Conservation (phyloP, 176 grass and related monocot genomes). For the Cenchrus purpureus region DNA sequence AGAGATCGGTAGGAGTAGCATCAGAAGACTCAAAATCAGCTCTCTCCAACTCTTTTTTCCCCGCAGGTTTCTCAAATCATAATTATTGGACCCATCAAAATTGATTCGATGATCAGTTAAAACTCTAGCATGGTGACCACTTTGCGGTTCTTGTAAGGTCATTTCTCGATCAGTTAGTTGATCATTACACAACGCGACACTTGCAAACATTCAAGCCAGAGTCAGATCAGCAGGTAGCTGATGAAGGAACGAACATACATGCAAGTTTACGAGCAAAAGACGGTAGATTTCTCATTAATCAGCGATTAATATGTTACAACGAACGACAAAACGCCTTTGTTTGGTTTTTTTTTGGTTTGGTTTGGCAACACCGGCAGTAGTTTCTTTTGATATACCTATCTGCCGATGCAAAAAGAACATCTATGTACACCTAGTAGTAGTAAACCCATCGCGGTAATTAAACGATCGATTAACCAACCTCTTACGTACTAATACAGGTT, state of each 20-base stretch:
- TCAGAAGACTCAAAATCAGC: too few relatives aligned
- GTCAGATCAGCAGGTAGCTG: neutral
- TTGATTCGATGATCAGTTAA: neutral
- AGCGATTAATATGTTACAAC: slow-evolving; percentile 40
- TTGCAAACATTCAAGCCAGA: neutral
- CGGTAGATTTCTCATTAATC: slow-evolving; percentile 35
- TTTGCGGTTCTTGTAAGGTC: neutral
- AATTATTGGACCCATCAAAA: too few relatives aligned
- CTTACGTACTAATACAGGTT: slow-evolving; percentile 37
- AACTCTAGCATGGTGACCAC: too few relatives aligned
- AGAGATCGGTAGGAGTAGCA: neutral
- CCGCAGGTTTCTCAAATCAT: neutral
- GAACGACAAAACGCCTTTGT: neutral
- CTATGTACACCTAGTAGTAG: slow-evolving; percentile 66
- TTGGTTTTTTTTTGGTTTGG: neutral
- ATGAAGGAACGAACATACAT: neutral
- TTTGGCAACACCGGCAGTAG: slow-evolving; percentile 38
- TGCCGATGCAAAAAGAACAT: slow-evolving; percentile 52
- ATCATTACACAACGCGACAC: neutral
- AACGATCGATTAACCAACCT: slow-evolving; percentile 50
- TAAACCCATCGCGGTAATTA: slow-evolving; percentile 41
- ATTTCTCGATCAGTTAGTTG: neutral
- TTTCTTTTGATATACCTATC: neutral
- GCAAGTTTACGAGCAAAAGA: neutral
- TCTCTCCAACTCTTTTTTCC: neutral